phyloP scores from a whole-genome alignment of 2,329 filamentous ascomycete species.

The Aulographum hederae region DNA sequence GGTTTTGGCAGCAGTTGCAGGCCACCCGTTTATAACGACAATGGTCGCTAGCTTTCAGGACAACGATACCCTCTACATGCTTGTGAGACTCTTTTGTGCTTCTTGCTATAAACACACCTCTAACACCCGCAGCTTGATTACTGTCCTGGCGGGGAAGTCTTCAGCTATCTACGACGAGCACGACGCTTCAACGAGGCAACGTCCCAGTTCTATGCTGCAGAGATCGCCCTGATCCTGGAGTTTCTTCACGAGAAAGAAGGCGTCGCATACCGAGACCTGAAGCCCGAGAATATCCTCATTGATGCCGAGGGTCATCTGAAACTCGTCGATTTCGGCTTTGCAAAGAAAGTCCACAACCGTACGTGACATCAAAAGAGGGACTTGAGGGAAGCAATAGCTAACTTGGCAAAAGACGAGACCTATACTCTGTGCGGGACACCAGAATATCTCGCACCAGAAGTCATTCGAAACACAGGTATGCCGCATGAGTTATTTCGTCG shows the following conservation, averaged over 20 bases:
- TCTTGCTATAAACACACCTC: constrained; percentile 2
- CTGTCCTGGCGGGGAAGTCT: constrained; percentile 68
- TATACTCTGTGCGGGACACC: constrained; percentile 73
- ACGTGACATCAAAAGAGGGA: constrained; percentile 9
- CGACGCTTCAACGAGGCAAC: constrained; percentile 63
- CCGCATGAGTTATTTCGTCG: constrained; percentile 1
- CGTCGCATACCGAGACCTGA: constrained; percentile 66
- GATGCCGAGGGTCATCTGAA: constrained; percentile 65
- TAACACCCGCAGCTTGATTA: constrained; percentile 51
- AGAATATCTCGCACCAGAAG: constrained; percentile 69
- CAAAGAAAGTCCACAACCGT: constrained; percentile 54
- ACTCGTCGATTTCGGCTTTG: constrained; percentile 72
- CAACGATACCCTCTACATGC: constrained; percentile 60
- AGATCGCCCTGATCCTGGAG: constrained; percentile 67
- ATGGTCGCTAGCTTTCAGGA: constrained; percentile 67
- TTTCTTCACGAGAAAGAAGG: constrained; percentile 65
- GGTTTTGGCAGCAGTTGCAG: constrained; percentile 58
- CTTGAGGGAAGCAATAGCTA: neutral
- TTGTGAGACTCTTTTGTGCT: constrained; percentile 29
- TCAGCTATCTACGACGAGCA: constrained; percentile 62
- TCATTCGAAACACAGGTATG: constrained; percentile 61
- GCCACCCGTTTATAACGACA: constrained; percentile 69
- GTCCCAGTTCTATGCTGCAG: constrained; percentile 66
- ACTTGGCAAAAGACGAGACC: constrained; percentile 37
- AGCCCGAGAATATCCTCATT: constrained; percentile 66